Base-by-base conservation (phyloP, 345 rosid genomes). In the Pistacia integerrima region DNA sequence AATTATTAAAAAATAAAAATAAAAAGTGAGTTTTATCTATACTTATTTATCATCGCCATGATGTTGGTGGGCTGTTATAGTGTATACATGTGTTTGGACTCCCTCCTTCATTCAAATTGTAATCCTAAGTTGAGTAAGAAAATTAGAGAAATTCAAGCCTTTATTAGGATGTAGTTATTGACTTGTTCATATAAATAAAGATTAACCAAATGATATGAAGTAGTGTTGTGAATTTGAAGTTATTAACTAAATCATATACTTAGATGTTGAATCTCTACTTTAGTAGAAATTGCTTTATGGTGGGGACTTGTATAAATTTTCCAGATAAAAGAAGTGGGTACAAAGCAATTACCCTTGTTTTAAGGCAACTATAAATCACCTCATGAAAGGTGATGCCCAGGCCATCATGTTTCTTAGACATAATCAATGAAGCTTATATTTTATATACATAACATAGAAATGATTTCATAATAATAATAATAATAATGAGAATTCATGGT, bases 221-320 rank as follows among this genome's bases (percentile, higher is more conserved):
- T 30, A 30, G 33, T 17, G 22, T 56, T 56, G 17, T 67, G 14
- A 25, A 8, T 67, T 35, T 22, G 57, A 67, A 48, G 71, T 4
- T 38, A 38, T 4, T 38, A 38, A 38, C 41, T 38, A 38, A 38
- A 38, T 38, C 41, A 38, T n/a, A 22, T 38, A 0, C 46, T 61
- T 74, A 60, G 17, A 63, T 63, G 25, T 60, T 55, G 3, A 44
- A 64, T 69, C 64, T 28, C 57, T n/a, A 30, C 70, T 55, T 68
- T 67, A 8, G 63, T 69, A 35, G 20, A 11, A 38, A 71, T n/a
- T 70, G 11, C 69, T 8, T 74, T 25, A 49, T 44, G 25, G 72
- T 51, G 36, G 67, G 80, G 80, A 59, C 76, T 63, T 62, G 11
- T 70, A 35, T 5, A 5, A 17, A 56, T 57, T 41, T 64, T 61